phyloP scores from a whole-genome alignment of 371 early-diverging fungal species.

The Furculomyces boomerangus region DNA sequence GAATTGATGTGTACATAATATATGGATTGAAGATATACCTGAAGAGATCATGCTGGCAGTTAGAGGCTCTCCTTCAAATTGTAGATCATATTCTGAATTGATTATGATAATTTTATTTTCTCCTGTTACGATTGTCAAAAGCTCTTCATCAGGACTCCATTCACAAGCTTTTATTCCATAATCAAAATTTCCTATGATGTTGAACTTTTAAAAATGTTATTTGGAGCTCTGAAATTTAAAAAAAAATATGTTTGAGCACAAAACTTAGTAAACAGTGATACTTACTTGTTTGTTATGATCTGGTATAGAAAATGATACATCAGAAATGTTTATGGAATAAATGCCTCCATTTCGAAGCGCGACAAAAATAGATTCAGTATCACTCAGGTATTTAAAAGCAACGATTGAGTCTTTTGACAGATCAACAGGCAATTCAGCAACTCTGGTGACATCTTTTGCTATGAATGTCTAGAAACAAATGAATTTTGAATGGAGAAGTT shows the following conservation, averaged over 20 bases:
- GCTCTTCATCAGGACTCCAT: constrained; percentile 89
- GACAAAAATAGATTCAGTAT: constrained; percentile 43
- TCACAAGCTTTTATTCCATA: constrained; percentile 54
- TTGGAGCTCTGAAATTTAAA: background rate
- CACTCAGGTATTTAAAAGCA: constrained; percentile 37
- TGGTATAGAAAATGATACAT: background rate
- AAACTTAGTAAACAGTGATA: background rate
- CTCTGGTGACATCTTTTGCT: background rate
- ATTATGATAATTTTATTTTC: constrained; percentile 62
- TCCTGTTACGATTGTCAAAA: constrained; percentile 65
- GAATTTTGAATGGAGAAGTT: too few relatives aligned
- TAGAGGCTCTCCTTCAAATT: constrained; percentile 33
- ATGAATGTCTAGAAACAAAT: too few relatives aligned
- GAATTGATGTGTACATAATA: background rate
- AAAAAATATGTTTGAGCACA: background rate
- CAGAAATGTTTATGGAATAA: constrained; percentile 23
- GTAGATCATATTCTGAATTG: constrained; percentile 83
- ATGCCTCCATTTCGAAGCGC: constrained; percentile 49
- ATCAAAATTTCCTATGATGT: constrained; percentile 59
- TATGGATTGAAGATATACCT: background rate
- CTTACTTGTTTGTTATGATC: background rate
- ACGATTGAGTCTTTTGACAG: constrained; percentile 10
- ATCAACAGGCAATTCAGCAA: background rate
- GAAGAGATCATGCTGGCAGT: background rate
- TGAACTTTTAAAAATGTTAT: constrained; percentile 20